These are phyloP conservation scores for Arachnomyces sp. DNA, from an alignment of 2,329 filamentous ascomycete species.

Conservation along the genomic window DNA sequence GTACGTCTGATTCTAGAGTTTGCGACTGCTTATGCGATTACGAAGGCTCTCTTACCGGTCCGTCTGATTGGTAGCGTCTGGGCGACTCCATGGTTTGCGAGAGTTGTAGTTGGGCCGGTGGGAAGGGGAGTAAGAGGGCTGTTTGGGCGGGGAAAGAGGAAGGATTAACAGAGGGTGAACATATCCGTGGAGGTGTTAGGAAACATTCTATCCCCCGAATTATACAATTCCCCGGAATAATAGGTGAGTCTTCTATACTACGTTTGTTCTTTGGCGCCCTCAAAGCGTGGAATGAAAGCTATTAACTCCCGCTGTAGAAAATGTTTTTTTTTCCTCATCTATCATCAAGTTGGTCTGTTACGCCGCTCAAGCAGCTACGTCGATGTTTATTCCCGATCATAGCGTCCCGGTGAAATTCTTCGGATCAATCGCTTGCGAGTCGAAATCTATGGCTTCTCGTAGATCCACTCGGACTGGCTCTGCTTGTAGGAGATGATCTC, in stretches of 20 bases:
- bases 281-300: neutral
- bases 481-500: slow-evolving; percentile 82
- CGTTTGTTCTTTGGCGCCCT: no score
- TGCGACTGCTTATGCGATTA: slow-evolving; percentile 83
- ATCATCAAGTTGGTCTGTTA: slow-evolving; percentile 1
- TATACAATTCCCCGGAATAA: slow-evolving; percentile 12
- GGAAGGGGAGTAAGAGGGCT: slow-evolving; percentile 32
- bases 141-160: slow-evolving; percentile 27
- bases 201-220: no score
- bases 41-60: slow-evolving; percentile 73
- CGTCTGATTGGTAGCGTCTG: slow-evolving; percentile 73
- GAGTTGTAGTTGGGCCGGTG: slow-evolving; percentile 49
- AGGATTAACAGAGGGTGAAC: neutral
- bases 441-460: slow-evolving; percentile 67
- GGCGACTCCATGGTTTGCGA: slow-evolving; percentile 89
- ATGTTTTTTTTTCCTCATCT: neutral
- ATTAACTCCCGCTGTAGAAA: slow-evolving; percentile 10
- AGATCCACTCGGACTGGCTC: slow-evolving; percentile 86
- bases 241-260: slow-evolving; percentile 4
- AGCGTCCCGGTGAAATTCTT: slow-evolving; percentile 11
- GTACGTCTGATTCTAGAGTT: slow-evolving; percentile 57
- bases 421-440: slow-evolving; percentile 14
- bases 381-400: slow-evolving; percentile 11
- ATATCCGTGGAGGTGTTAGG: no score
- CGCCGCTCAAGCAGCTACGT: neutral